Conservation (phyloP, 2,329 filamentous ascomycete genomes). For the Setomelanomma holmii region DNA sequence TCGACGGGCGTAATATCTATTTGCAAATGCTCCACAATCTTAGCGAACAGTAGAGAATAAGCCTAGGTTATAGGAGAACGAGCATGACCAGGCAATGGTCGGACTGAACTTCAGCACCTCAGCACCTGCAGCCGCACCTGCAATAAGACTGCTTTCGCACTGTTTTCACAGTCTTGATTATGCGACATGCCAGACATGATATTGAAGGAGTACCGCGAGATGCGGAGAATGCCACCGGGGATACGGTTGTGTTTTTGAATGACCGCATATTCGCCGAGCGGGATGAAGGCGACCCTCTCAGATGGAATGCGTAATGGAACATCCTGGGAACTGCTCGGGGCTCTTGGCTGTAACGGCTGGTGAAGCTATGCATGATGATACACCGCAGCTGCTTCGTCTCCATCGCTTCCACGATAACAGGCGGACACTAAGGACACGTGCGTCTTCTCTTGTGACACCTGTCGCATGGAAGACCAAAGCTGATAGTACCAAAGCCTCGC, state of each 20-base stretch:
- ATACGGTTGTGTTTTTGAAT: neutral
- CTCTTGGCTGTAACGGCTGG: neutral
- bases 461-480: too few species aligned
- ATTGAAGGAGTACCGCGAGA: too few species aligned
- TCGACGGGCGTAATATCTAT: too few species aligned
- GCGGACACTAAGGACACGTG: too few species aligned
- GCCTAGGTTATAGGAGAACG: too few species aligned
- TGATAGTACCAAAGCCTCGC: too few species aligned
- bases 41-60: too few species aligned
- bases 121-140: too few species aligned
- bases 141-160: neutral
- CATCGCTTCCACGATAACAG: neutral
- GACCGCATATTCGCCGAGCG: neutral
- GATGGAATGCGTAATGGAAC: neutral
- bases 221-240: neutral
- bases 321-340: neutral
- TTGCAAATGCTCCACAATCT: too few species aligned
- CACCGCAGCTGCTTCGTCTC: neutral
- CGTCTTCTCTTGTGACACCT: too few species aligned
- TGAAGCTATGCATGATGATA: neutral
- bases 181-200: neutral
- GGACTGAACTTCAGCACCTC: too few species aligned
- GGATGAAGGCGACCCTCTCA: neutral
- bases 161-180: neutral
- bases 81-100: too few species aligned